A percentile compares a stretch with the other conserved stretches of the same genome.
These are phyloP conservation scores for Fusarium sp. DNA, from an alignment of 2,329 filamentous ascomycete species.

Conservation along the genomic window DNA sequence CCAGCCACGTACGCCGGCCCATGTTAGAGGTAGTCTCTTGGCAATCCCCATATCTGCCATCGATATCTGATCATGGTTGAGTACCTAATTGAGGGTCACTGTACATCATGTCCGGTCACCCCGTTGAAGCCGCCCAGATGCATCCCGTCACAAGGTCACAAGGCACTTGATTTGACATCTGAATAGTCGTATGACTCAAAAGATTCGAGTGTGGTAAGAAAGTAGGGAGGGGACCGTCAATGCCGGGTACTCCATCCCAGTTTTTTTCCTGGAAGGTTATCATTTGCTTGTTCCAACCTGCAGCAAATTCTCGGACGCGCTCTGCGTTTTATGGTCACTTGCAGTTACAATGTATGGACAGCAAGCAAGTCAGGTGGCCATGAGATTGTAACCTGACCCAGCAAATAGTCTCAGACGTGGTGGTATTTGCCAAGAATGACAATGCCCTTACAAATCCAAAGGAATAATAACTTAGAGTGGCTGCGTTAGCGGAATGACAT, in stretches of 20 bases:
- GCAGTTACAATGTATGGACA: neutral
- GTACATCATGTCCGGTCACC: constrained; percentile 2
- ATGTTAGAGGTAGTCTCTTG: neutral
- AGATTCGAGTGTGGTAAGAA: constrained; percentile 10
- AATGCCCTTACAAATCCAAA: neutral
- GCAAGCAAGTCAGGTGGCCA: neutral
- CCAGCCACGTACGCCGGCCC: neutral
- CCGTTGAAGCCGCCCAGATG: constrained; percentile 22
- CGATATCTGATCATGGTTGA: neutral
- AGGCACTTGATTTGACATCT: neutral
- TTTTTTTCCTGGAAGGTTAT: neutral
- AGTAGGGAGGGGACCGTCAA: constrained; percentile 3
- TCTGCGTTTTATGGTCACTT: constrained; percentile 7
- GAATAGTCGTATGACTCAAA: constrained; percentile 16
- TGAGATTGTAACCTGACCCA: constrained; percentile 1
- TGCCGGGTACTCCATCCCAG: neutral
- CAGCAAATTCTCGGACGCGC: neutral
- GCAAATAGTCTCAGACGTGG: neutral
- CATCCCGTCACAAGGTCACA: constrained; percentile 19
- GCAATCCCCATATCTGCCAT: constrained; percentile 5
- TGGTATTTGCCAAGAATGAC: neutral
- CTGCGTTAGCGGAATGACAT: constrained; percentile 13
- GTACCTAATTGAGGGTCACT: neutral
- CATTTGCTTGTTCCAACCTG: neutral
- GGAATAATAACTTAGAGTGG: constrained; percentile 6